Percentiles rank a stretch among this genome's conserved stretches.
These are phyloP conservation scores for Candida nitratophila DNA, from an alignment of 805 yeast species.

Conservation along the genomic window DNA sequence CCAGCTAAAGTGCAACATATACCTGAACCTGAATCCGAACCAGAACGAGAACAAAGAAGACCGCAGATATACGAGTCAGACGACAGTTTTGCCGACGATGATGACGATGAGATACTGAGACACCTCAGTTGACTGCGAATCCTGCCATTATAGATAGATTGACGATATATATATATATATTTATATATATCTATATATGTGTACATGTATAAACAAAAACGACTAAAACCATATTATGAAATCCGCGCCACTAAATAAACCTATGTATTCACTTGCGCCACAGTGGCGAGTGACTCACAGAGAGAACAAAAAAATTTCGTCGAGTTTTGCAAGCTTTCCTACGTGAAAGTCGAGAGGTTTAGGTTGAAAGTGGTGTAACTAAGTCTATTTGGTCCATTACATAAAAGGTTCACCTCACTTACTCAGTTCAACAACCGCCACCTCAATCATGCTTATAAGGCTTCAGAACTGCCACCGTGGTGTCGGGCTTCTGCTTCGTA, in stretches of 20 bases:
- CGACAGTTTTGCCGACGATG: not conserved
- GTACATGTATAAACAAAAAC: too few species aligned
- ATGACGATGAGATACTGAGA: not conserved
- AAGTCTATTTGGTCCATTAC: too few species aligned
- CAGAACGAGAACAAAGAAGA: not conserved
- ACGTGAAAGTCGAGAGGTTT: too few species aligned
- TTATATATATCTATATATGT: too few species aligned
- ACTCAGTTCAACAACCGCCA: too few species aligned
- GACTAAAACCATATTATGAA: too few species aligned
- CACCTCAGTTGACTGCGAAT: not conserved
- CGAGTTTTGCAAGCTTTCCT: not conserved
- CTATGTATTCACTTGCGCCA: too few species aligned
- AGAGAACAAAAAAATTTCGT: not conserved
- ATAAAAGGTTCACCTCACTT: too few species aligned
- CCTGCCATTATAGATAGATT: too few species aligned
- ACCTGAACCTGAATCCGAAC: not conserved
- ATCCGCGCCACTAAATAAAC: not conserved
- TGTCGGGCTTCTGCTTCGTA: not conserved
- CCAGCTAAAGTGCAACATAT: conserved; percentile 1
- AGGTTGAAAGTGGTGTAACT: too few species aligned
- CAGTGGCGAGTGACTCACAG: not conserved
- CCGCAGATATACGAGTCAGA: not conserved
- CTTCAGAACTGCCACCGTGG: not conserved
- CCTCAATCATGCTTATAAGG: not conserved
- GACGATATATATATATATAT: too few species aligned